Base-by-base conservation (phyloP, 2,329 filamentous ascomycete species). In the Didymella keratinophila region DNA sequence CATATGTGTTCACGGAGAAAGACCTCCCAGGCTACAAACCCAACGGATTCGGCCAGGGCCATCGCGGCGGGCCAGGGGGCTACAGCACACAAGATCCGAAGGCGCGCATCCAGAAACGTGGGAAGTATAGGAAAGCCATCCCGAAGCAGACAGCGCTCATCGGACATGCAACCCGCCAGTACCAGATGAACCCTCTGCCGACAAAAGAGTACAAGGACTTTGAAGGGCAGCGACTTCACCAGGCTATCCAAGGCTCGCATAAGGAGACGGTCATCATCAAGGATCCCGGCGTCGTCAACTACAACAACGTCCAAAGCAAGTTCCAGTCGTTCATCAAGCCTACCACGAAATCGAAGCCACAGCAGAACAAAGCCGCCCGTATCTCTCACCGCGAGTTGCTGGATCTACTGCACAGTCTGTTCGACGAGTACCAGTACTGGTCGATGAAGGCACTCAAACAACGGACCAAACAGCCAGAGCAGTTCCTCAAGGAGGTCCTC, bases 1-100 rank as follows among this genome's bases (percentile, higher is more conserved):
- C 93, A 20, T 96, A 90, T 74, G 82, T 98, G 56, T 99, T 99
- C 73, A 93, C 90, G 39, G 95, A 99, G 78, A 93, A 96, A 75
- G 92, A 98, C 71, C 84, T 97, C 21, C 91, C 93, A 0, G 91
- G 91, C 36, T 93, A 88, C 78, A 84, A 83, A 60, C 70, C 74
- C 4, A 71, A 68, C 30, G 71, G 68, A 30, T 70, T 67, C 41
- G 68, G 69, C 5, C 66, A 71, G 9, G 64, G 64, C 49, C 62
- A 70, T 52, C 56, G 67, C 51, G 68, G 69, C 53, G 64, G 51
- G 50, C 63, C 63, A 42, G 67, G 59, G 27, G 61, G 49, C 59
- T 69, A 59, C 49, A 64, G 62, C 42, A 65, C 69, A 12, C 72
- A 75, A 55, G 74, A 76, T 47, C 68, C 71, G 5, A 72, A 73